Evolutionary conservation across 2,329 filamentous ascomycete species (phyloP).

Genomic region (Xylaria digitata): DNA sequence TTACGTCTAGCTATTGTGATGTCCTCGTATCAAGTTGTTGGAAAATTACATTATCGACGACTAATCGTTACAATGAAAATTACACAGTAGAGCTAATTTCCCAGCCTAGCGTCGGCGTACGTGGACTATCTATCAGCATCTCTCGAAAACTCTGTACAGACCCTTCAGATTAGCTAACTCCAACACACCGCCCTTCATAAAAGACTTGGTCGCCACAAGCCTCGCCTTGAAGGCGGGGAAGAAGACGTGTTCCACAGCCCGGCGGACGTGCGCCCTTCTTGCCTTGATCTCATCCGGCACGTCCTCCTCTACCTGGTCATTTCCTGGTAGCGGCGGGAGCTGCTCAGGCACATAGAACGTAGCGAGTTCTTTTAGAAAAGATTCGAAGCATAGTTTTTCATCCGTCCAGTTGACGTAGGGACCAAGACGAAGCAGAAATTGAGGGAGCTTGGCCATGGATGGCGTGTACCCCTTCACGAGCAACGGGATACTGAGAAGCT

Average conservation of each 20-base stretch:
- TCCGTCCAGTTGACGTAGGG: slow-evolving; percentile 88
- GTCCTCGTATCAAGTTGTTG: slow-evolving; percentile 6
- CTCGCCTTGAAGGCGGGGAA: slow-evolving; percentile 90
- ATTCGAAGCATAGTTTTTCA: slow-evolving; percentile 86
- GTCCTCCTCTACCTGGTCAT: slow-evolving; percentile 53
- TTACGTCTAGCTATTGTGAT: not conserved
- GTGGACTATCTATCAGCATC: slow-evolving; percentile 69
- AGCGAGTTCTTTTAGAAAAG: slow-evolving; percentile 86
- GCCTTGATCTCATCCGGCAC: slow-evolving; percentile 64
- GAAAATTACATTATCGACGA: not conserved
- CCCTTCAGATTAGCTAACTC: slow-evolving; percentile 94
- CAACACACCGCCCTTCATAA: slow-evolving; percentile 79
- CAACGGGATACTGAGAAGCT: slow-evolving; percentile 82
- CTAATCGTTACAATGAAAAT: not conserved
- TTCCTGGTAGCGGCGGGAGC: slow-evolving; percentile 64
- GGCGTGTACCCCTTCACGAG: slow-evolving; percentile 91
- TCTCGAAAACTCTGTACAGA: slow-evolving; percentile 92
- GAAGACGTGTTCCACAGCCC: slow-evolving; percentile 83
- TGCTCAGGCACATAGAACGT: slow-evolving; percentile 91
- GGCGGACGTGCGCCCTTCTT: slow-evolving; percentile 75
- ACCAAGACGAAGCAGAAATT: slow-evolving; percentile 87
- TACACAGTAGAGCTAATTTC: not conserved
- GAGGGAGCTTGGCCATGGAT: slow-evolving; percentile 84
- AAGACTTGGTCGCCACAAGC: slow-evolving; percentile 80
- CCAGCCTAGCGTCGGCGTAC: not conserved